phyloP scores from a whole-genome alignment of 352 stramenopile species.

The Phytopythium oedochilum region DNA sequence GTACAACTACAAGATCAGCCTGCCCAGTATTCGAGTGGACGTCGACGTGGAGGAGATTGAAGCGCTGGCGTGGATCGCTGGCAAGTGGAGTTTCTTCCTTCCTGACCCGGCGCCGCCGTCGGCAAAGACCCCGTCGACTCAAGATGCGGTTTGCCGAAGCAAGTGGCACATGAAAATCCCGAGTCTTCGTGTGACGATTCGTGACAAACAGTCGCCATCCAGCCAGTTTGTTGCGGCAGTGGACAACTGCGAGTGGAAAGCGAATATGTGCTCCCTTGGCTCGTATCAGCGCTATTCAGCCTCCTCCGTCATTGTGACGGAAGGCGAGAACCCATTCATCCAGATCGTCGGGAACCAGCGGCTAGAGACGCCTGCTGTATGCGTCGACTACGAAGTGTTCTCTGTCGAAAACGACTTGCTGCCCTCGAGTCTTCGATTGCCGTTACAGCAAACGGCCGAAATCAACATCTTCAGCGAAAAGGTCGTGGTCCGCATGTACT shows the following conservation, averaged over 20 bases:
- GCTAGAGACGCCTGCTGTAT: conserved; percentile 34
- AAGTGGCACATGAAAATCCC: conserved; percentile 4
- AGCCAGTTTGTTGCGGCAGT: background rate
- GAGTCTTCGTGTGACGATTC: background rate
- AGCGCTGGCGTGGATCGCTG: conserved; percentile 53
- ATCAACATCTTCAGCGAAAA: conserved; percentile 22
- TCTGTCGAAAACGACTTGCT: background rate
- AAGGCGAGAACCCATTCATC: conserved; percentile 31
- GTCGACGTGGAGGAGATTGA: conserved; percentile 58
- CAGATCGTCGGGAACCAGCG: conserved; percentile 29
- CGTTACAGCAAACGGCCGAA: conserved; percentile 4
- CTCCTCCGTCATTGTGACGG: conserved; percentile 16
- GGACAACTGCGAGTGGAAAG: conserved; percentile 5
- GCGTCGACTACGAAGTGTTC: conserved; percentile 29
- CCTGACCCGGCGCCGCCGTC: conserved; percentile 17
- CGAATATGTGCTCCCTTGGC: conserved; percentile 2
- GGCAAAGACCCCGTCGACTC: too few relatives aligned
- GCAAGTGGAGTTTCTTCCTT: conserved; percentile 79
- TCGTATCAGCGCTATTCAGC: conserved; percentile 5
- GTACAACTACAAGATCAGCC: conserved; percentile 55
- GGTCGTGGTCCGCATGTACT: conserved; percentile 24
- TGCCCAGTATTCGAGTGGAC: conserved; percentile 46
- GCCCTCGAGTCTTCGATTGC: background rate
- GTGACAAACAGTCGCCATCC: background rate
- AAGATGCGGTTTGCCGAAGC: conserved; percentile 2